Base-by-base conservation (phyloP, 306 rosid genomes). In the Acacia crassicarpa region DNA sequence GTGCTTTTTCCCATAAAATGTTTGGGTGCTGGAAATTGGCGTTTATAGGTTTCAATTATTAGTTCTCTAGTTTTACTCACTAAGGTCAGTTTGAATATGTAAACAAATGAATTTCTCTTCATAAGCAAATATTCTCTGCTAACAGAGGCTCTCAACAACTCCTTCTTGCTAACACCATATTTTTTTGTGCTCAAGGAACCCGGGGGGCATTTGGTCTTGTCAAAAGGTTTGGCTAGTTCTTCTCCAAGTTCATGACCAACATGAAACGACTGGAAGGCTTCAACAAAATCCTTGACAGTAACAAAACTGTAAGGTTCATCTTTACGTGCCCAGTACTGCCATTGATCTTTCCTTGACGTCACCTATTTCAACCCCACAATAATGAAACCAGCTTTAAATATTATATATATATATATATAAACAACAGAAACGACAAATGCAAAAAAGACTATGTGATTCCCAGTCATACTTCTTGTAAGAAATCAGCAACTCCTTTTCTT, bases 91-190 rank as follows among this genome's bases (percentile, higher is more conserved):
- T 91, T 93, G 92, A 95, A 95, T 78, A 93, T 81, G 87, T 89
- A 86, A 43, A 90, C 92, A 84, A 93, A 93, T 15, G 92, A 89
- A 85, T 93, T 95, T 89, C 98, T 83, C 87, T 90, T 95, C 97
- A 95, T 95, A 45, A 95, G 98, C 85, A 95, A 83, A 81, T 86
- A 77, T 67, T 93, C 98, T 87, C 98, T 86, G 76, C 91, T 78
- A 58, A 90, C 82, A 79, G 97, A 93, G 59, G 98, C 98, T 78
- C 48, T 88, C 19, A 93, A 82, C 10, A 93, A 70, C 83, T 93
- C 98, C 85, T 80, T 90, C 80, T 35, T 91, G 86, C 81, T 81
- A 79, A 86, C 90, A 76, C 97, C 97, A 63, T 90, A 95, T 81
- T 86, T 90, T 76, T 85, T 89, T 9, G 89, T 75, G 78, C 95